Percentiles rank a stretch among this genome's conserved stretches.
Evolutionary conservation across 1,284 basidiomycete genomes (phyloP).

Genomic region (Apiotrichum gracile): DNA sequence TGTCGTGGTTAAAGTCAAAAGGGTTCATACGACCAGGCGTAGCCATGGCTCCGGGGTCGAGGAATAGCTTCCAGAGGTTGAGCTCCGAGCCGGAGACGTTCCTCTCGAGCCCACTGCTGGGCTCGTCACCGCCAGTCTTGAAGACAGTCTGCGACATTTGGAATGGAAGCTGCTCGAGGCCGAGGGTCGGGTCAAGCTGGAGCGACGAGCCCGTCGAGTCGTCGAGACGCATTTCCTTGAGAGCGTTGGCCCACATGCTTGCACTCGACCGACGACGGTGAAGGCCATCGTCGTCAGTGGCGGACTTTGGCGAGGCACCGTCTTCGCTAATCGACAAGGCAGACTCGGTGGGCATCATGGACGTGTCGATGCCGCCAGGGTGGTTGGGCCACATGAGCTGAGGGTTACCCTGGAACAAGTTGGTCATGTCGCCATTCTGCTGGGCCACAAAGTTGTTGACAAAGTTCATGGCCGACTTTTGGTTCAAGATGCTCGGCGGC

Average conservation of each 20-base stretch:
- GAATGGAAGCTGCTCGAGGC: conserved; percentile 13
- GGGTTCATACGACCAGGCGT: conserved; percentile 32
- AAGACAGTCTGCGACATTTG: not conserved
- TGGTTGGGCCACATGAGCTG: not conserved
- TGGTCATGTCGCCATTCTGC: not conserved
- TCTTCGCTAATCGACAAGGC: conserved; percentile 2
- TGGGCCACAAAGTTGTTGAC: not conserved
- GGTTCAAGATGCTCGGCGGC: not conserved
- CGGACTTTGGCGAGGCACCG: conserved; percentile 1
- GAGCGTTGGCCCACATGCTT: conserved; percentile 36
- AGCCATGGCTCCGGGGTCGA: conserved; percentile 19
- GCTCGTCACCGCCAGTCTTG: not conserved
- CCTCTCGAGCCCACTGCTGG: not conserved
- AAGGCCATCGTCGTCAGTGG: not conserved
- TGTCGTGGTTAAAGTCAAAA: conserved; percentile 10
- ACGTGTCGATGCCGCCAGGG: not conserved
- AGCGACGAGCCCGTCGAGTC: conserved; percentile 12
- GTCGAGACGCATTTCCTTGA: conserved; percentile 38
- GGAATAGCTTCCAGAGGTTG: conserved; percentile 42
- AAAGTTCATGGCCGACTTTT: not conserved
- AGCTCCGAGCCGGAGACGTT: conserved; percentile 29
- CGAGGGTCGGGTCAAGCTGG: not conserved
- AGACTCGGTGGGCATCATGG: not conserved
- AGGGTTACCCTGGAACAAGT: not conserved
- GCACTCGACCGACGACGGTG: conserved; percentile 25